Base-by-base conservation (phyloP, 768 basidiomycete genomes). In the Leucosporidium yakuticum region DNA sequence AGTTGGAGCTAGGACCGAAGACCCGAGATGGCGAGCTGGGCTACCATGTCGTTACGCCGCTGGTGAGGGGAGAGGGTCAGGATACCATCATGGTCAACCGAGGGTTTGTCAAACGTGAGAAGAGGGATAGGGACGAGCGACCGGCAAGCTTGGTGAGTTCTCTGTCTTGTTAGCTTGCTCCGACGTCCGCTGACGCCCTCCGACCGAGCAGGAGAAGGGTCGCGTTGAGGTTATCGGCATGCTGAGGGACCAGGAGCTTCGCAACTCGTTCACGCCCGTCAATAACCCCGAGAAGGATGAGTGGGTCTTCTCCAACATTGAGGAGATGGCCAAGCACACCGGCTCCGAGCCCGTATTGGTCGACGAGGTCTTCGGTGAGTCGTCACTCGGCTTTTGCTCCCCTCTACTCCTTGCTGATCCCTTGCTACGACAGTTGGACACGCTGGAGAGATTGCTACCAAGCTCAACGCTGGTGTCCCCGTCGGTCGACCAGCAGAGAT, bases 251-350 rank as follows among this genome's bases (percentile, higher is more conserved):
- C 86, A 87, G 34, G 77, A 80, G 75, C 79, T 80, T 51, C 85
- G 87, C 61, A 90, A 91, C 75, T 76, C 76, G 9, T 99, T 95
- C 77, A 94, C 91, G 4, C 94, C 94, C 23, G 87, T 91, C 61
- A 99, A 99, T 77, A 83, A 85, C 53, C 88, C 89, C 0, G 83
- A 83, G 56, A 83, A 85, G 61, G 87, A 88, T 17, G 84, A 86
- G 77, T 99, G 95, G 94, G 91, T 90, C 75, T 99, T 92, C 89
- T 85, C 85, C 25, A 91, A 98, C 77, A 83, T 92, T 9, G 83
- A 84, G 23, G 83, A 85, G 31, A 91, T 99, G 86, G 86, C 88
- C 11, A 82, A 87, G 60, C 83, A 83, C 71, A 87, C 85, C 23
- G 92, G 91, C 12, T 58, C 70, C 0, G 64, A 64, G 34, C 89